A percentile compares a stretch with the other conserved stretches of the same genome.
phyloP scores from a whole-genome alignment of 257 asterid genomes.

The Anisodus acutangulus region DNA sequence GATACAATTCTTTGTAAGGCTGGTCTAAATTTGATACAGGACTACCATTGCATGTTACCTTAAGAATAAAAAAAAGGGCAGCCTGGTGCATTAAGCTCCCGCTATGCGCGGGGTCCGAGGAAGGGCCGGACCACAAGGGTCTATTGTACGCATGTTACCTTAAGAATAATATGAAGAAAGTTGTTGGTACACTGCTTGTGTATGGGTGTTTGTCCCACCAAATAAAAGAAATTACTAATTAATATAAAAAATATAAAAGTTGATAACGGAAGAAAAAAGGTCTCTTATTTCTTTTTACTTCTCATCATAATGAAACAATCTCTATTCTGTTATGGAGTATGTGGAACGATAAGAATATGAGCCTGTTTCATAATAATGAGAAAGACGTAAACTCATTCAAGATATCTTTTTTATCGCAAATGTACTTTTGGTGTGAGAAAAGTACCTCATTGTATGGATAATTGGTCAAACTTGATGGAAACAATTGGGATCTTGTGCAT shows the following conservation, averaged over 20 bases:
- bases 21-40: not conserved
- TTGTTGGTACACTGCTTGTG: not conserved
- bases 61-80: no score
- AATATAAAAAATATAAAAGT: not conserved
- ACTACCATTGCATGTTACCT: not conserved
- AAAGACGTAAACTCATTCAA: not conserved
- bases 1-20: not conserved
- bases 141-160: no score
- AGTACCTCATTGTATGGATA: not conserved
- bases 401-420: not conserved
- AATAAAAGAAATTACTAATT: not conserved
- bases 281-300: not conserved
- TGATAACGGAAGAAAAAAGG: not conserved
- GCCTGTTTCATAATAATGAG: not conserved
- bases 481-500: not conserved
- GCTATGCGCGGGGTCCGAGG: no score
- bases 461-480: not conserved
- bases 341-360: not conserved
- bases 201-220: not conserved
- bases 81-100: no score
- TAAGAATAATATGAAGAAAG: not conserved
- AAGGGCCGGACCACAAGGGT: no score
- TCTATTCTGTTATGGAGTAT: not conserved
- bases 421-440: not conserved
- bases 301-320: constrained; percentile 6